These are phyloP conservation scores for Yamadazyma triangularis DNA, from an alignment of 1,139 yeast species.

Conservation along the genomic window DNA sequence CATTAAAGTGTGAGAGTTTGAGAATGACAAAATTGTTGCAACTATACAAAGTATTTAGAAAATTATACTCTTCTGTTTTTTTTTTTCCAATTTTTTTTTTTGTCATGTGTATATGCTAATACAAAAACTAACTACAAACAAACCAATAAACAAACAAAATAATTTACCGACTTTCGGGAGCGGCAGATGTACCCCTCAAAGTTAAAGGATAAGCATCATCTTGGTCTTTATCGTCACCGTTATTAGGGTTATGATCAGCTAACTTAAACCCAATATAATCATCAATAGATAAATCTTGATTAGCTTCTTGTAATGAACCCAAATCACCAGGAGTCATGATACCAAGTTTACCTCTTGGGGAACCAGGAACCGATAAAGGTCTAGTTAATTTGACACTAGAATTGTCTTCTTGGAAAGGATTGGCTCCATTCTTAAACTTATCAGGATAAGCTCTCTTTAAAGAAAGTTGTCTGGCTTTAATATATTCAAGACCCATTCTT, in stretches of 20 bases:
- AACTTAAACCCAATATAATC: slow-evolving; percentile 79
- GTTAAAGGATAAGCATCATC: slow-evolving; percentile 40
- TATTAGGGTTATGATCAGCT: slow-evolving; percentile 31
- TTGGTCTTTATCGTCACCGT: slow-evolving; percentile 30
- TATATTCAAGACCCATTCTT: slow-evolving; percentile 94
- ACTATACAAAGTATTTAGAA: too few species aligned
- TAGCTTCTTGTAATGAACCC: slow-evolving; percentile 91
- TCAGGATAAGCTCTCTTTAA: slow-evolving; percentile 93
- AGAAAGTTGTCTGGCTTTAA: slow-evolving; percentile 90
- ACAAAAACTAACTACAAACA: too few species aligned
- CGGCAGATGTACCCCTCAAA: slow-evolving; percentile 42
- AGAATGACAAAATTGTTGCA: too few species aligned
- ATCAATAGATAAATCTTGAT: slow-evolving; percentile 58
- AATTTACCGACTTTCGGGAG: too few species aligned
- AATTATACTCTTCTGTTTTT: too few species aligned
- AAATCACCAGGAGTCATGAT: slow-evolving; percentile 96
- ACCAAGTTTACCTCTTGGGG: slow-evolving; percentile 65
- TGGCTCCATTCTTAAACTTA: slow-evolving; percentile 58
- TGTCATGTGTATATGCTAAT: too few species aligned
- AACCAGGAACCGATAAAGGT: slow-evolving; percentile 94
- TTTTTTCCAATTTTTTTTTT: too few species aligned
- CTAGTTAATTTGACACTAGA: slow-evolving; percentile 71
- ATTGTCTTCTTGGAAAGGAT: slow-evolving; percentile 52
- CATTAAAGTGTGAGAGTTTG: too few species aligned
- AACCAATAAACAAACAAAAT: too few species aligned